A percentile compares a stretch with the other conserved stretches of the same genome.
phyloP scores from a whole-genome alignment of 1,284 basidiomycete genomes.

The Phlebopus sp. region DNA sequence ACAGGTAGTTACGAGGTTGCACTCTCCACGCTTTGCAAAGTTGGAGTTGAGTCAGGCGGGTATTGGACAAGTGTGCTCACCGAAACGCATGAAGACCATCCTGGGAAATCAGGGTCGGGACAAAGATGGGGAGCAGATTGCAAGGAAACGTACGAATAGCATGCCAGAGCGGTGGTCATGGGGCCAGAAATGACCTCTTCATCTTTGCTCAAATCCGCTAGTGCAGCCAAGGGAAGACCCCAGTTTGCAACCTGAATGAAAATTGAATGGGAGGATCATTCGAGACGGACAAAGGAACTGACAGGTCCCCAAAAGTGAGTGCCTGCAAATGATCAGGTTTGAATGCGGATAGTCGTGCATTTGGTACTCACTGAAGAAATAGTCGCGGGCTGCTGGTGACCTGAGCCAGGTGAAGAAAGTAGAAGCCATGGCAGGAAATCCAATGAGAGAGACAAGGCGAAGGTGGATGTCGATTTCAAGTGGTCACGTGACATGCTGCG shows the following conservation, averaged over 20 bases:
- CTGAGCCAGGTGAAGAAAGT: conserved; percentile 83
- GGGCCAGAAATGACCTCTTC: conserved; percentile 94
- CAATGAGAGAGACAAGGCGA: conserved; percentile 5
- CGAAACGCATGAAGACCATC: conserved; percentile 93
- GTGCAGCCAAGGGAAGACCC: conserved; percentile 90
- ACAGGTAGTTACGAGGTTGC: conserved; percentile 90
- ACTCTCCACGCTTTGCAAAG: conserved; percentile 79
- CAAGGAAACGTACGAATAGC: conserved; percentile 80
- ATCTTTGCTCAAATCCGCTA: conserved; percentile 88
- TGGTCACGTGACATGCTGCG: not conserved
- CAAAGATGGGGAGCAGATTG: conserved; percentile 2
- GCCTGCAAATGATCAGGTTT: conserved; percentile 45
- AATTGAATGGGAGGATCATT: conserved; percentile 17
- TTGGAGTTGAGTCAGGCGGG: not conserved
- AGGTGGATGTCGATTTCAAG: too few relatives aligned
- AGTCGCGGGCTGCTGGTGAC: conserved; percentile 85
- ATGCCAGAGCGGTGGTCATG: conserved; percentile 88
- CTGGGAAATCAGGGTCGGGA: conserved; percentile 40
- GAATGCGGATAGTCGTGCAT: not conserved
- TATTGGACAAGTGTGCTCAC: conserved; percentile 35
- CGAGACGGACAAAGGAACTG: conserved; percentile 34
- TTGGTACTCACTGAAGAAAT: conserved; percentile 83
- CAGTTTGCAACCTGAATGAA: conserved; percentile 85
- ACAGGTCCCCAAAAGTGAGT: conserved; percentile 97
- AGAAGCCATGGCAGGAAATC: conserved; percentile 59